These are phyloP conservation scores for Skeletonema marinoi DNA, from an alignment of 108 stramenopile species.

Conservation along the genomic window DNA sequence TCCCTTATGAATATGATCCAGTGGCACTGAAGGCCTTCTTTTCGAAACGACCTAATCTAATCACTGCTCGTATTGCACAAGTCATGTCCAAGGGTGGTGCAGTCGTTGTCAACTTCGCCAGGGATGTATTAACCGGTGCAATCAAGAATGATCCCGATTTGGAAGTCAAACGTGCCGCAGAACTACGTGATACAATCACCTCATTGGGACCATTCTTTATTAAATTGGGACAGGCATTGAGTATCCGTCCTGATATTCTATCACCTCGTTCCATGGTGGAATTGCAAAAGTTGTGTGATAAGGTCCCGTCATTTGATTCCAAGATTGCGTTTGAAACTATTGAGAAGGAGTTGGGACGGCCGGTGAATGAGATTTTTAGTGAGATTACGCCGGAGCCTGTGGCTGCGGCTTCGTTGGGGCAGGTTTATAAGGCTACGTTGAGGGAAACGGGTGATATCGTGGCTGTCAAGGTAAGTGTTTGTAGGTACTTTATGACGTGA, in stretches of 20 bases:
- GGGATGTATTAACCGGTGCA: conserved; percentile 62
- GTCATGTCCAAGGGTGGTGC: conserved; percentile 64
- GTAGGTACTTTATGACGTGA: no score
- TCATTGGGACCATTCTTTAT: conserved; percentile 93
- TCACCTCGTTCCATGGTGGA: conserved; percentile 93
- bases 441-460: conserved; percentile 81
- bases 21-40: conserved; percentile 82
- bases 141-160: conserved; percentile 70
- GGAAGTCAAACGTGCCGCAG: conserved; percentile 83
- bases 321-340: conserved; percentile 90
- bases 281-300: conserved; percentile 94
- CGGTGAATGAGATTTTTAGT: conserved; percentile 80
- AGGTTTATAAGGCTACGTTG: conserved; percentile 88
- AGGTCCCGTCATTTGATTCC: conserved; percentile 88
- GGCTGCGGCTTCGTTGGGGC: conserved; percentile 91
- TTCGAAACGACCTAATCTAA: conserved; percentile 67
- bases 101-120: conserved; percentile 50
- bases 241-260: conserved; percentile 92
- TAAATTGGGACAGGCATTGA: conserved; percentile 84
- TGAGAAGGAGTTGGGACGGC: conserved; percentile 81
- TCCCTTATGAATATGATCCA: conserved; percentile 90
- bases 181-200: conserved; percentile 89
- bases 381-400: conserved; percentile 94
- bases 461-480: conserved; percentile 83
- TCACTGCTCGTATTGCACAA: conserved; percentile 73